Percentiles rank a stretch among this genome's conserved stretches.
Evolutionary conservation across 306 rosid species (phyloP).

Genomic region (Prinsepia uniflora): DNA sequence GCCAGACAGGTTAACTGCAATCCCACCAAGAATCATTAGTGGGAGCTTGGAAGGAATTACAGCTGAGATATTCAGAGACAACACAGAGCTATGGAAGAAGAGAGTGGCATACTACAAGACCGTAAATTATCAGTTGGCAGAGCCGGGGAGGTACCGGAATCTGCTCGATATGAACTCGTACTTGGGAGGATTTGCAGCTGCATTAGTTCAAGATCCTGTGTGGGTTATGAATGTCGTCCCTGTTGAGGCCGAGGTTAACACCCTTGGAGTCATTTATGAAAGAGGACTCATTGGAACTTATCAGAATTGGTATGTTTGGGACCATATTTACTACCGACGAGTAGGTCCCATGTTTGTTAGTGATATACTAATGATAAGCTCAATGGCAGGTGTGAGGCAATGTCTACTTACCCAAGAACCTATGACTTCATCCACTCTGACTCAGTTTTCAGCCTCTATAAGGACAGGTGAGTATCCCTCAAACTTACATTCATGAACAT

Average conservation of each 20-base stretch:
- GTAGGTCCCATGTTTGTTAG: background rate
- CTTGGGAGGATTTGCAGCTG: constrained; percentile 92
- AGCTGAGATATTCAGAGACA: constrained; percentile 47
- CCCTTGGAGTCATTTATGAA: constrained; percentile 82
- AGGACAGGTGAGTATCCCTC: constrained; percentile 51
- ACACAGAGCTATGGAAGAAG: constrained; percentile 62
- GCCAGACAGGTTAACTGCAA: constrained; percentile 69
- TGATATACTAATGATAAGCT: constrained; percentile 20
- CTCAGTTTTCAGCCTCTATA: constrained; percentile 66
- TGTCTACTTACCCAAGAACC: constrained; percentile 93
- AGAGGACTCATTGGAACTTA: constrained; percentile 91
- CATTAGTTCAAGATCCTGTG: constrained; percentile 61
- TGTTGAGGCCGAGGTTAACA: constrained; percentile 64
- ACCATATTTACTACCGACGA: background rate
- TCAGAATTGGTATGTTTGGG: constrained; percentile 77
- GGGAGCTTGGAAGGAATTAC: constrained; percentile 63
- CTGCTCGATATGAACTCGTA: constrained; percentile 83
- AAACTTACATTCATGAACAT: background rate
- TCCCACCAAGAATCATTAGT: constrained; percentile 79
- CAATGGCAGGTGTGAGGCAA: constrained; percentile 81
- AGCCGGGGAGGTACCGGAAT: constrained; percentile 68
- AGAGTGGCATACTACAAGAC: constrained; percentile 66
- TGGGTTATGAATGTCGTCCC: constrained; percentile 97
- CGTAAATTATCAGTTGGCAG: constrained; percentile 59
- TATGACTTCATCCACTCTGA: constrained; percentile 93